phyloP scores from a whole-genome alignment of 345 rosid genomes.

The thale cress (Arabidopsis thaliana) region DNA sequence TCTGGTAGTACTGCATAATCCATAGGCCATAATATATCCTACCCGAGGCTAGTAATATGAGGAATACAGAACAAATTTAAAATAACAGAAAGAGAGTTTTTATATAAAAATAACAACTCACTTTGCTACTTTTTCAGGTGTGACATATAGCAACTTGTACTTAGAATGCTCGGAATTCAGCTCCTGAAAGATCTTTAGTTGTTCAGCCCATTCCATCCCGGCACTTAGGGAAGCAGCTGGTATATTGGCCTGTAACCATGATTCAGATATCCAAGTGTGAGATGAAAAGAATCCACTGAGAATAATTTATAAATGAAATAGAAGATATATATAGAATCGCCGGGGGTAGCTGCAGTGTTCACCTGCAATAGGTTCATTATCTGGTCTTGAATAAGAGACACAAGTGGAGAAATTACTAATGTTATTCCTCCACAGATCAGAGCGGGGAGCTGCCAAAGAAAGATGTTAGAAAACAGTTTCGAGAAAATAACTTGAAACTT shows the following conservation, averaged over 20 bases:
- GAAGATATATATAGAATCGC: slow-evolving; percentile 21
- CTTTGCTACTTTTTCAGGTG: slow-evolving; percentile 99
- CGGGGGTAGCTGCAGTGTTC: slow-evolving; percentile 30
- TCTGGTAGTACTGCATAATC: slow-evolving; percentile 12
- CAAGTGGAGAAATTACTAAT: slow-evolving; percentile 92
- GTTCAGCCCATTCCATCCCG: slow-evolving; percentile 94
- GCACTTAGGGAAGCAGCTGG: slow-evolving; percentile 93
- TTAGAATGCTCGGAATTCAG: slow-evolving; percentile 77
- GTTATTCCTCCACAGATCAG: slow-evolving; percentile 85
- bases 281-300: slow-evolving; percentile 6
- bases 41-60: slow-evolving; percentile 8
- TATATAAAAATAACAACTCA: slow-evolving; percentile 49
- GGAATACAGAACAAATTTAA: neutral
- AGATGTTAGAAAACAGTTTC: slow-evolving; percentile 26
- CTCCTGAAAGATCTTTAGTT: slow-evolving; percentile 90
- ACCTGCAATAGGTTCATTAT: slow-evolving; percentile 99
- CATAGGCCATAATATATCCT: slow-evolving; percentile 18
- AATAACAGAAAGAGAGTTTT: neutral
- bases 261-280: slow-evolving; percentile 31
- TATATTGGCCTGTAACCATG: slow-evolving; percentile 74
- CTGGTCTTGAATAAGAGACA: slow-evolving; percentile 98
- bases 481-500: slow-evolving; percentile 26
- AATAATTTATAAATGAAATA: slow-evolving; percentile 22
- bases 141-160: slow-evolving; percentile 88
- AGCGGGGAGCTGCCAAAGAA: slow-evolving; percentile 83